phyloP scores from a whole-genome alignment of 306 rosid species.

The Lablab purpureus region DNA sequence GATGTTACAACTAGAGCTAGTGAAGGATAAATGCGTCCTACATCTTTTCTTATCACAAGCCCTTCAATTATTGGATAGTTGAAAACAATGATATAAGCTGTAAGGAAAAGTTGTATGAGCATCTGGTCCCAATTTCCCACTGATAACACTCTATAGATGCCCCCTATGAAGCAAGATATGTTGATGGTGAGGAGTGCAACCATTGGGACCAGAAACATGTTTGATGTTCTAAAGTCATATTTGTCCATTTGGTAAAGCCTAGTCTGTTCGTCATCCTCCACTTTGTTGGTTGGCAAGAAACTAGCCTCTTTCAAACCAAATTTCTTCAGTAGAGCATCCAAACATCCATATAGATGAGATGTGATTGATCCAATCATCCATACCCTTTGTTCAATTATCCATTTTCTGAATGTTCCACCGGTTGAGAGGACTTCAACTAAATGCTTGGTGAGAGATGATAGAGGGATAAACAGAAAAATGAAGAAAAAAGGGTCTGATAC shows the following conservation, averaged over 20 bases:
- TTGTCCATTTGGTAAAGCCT: conserved; percentile 57
- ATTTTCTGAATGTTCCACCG: conserved; percentile 54
- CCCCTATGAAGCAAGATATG: conserved; percentile 51
- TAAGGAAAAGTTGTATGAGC: conserved; percentile 44
- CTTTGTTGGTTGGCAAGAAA: conserved; percentile 70
- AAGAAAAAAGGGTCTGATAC: conserved; percentile 57
- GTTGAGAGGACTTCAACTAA: conserved; percentile 57
- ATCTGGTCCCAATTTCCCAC: conserved; percentile 49
- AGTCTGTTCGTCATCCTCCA: conserved; percentile 54
- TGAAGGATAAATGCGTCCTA: conserved; percentile 47
- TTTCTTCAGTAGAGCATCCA: conserved; percentile 61
- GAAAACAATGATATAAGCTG: conserved; percentile 38
- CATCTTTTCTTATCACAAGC: conserved; percentile 42
- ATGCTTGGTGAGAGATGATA: conserved; percentile 49
- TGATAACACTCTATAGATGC: conserved; percentile 47
- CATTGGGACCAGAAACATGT: conserved; percentile 62
- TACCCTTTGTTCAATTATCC: conserved; percentile 62
- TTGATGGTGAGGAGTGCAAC: conserved; percentile 52
- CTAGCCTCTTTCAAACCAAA: conserved; percentile 56
- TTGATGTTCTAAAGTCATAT: conserved; percentile 65
- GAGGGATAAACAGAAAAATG: conserved; percentile 53
- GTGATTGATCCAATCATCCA: conserved; percentile 73
- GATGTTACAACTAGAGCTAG: conserved; percentile 21
- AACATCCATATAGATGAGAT: conserved; percentile 54
- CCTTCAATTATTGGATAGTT: conserved; percentile 48